phyloP scores from a whole-genome alignment of 1,284 basidiomycete genomes.

The Salmacisia buchloeana region DNA sequence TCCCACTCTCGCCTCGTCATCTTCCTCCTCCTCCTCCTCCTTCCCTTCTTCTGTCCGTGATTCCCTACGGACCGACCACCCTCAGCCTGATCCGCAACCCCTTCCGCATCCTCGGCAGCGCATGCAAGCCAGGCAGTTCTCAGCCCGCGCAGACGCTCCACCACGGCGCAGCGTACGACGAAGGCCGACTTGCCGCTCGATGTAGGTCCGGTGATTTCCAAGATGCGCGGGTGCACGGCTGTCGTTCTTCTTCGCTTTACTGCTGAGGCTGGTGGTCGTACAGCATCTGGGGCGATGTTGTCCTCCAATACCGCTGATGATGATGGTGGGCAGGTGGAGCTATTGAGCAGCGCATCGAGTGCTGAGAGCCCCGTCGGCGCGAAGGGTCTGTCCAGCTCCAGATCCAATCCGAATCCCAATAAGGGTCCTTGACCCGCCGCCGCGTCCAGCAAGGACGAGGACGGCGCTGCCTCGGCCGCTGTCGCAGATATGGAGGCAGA shows the following conservation, averaged over 20 bases:
- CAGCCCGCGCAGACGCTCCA: background rate
- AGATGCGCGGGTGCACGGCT: background rate
- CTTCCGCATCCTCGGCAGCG: background rate
- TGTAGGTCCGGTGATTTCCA: slow-evolving; percentile 1
- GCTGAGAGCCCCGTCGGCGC: background rate
- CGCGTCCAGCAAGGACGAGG: background rate
- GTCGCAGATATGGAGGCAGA: background rate
- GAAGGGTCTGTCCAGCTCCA: no score
- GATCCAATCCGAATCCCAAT: background rate
- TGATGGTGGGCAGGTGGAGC: background rate
- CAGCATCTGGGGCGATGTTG: no score
- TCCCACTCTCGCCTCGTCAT: background rate
- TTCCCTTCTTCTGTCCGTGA: background rate
- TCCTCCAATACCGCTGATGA: no score
- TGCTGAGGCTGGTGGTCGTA: no score
- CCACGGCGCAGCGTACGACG: background rate
- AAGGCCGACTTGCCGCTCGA: background rate
- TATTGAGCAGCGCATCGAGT: background rate
- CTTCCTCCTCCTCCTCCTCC: background rate
- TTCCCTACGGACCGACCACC: no score
- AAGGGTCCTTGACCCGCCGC: background rate
- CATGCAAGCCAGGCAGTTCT: background rate
- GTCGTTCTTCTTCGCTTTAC: background rate
- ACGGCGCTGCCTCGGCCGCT: no score
- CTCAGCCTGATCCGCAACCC: background rate